A percentile compares a stretch with the other conserved stretches of the same genome.
These are phyloP conservation scores for Shiraia bambusicola DNA, from an alignment of 2,329 filamentous ascomycete genomes.

Conservation along the genomic window DNA sequence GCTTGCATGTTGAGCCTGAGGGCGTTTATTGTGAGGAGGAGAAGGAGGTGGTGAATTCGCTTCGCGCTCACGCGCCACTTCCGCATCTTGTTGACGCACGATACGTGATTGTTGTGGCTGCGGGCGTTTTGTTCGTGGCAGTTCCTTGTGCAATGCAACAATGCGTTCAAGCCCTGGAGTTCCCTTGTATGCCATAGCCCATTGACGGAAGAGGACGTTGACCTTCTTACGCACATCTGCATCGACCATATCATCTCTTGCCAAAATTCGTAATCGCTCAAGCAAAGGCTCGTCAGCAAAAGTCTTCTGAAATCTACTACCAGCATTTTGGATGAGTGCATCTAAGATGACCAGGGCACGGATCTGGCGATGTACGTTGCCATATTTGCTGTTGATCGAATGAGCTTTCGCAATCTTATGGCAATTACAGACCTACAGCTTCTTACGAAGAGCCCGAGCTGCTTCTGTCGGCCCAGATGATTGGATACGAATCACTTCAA, in stretches of 20 bases:
- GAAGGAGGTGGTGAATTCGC: conserved; percentile 44
- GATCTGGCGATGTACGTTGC: conserved; percentile 88
- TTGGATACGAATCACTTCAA: conserved; percentile 92
- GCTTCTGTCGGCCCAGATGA: conserved; percentile 83
- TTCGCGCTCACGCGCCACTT: conserved; percentile 68
- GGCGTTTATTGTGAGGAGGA: conserved; percentile 26
- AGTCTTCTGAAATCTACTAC: conserved; percentile 77
- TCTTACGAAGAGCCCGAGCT: conserved; percentile 90
- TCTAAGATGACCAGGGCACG: conserved; percentile 87
- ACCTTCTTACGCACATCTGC: conserved; percentile 85
- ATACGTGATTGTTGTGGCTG: conserved; percentile 76
- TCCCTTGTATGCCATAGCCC: conserved; percentile 79
- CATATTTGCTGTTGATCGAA: conserved; percentile 74
- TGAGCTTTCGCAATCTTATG: conserved; percentile 14
- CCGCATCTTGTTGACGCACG: conserved; percentile 74
- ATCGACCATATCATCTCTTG: conserved; percentile 81
- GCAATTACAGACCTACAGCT: conserved; percentile 62
- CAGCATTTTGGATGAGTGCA: conserved; percentile 91
- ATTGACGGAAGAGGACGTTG: conserved; percentile 80
- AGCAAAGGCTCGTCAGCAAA: conserved; percentile 91
- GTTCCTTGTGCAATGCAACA: conserved; percentile 72
- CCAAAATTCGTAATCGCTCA: conserved; percentile 85
- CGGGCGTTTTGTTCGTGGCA: conserved; percentile 63
- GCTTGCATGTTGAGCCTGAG: conserved; percentile 29
- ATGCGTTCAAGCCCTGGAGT: conserved; percentile 79